These are phyloP conservation scores for Pythium rishiriense DNA, from an alignment of 352 stramenopile species.

Conservation along the genomic window DNA sequence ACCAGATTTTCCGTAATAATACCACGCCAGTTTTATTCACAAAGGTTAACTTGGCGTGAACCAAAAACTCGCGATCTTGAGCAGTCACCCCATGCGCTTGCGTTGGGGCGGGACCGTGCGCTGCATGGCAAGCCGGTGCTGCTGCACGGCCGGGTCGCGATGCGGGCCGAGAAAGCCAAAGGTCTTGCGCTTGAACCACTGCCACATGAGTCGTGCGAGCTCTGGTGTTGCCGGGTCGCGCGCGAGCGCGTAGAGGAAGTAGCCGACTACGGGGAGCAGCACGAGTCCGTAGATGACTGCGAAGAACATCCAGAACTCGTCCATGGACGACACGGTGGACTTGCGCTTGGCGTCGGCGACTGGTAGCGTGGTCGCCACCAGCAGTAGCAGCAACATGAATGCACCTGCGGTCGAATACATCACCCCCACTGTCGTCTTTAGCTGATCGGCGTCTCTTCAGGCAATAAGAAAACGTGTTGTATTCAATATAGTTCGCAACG, in stretches of 20 bases:
- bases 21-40: conserved; percentile 20
- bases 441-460: conserved; percentile 6
- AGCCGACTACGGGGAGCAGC: conserved; percentile 39
- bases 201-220: conserved; percentile 27
- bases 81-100: not conserved
- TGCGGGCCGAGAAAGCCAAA: conserved; percentile 28
- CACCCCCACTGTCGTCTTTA: not conserved
- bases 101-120: too few species aligned
- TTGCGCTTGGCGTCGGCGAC: conserved; percentile 19
- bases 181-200: conserved; percentile 33
- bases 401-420: not conserved
- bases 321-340: conserved; percentile 38
- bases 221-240: conserved; percentile 36
- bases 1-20: not conserved
- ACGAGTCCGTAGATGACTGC: conserved; percentile 36
- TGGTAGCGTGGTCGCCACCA: not conserved
- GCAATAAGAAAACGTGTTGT: not conserved
- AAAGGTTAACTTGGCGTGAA: conserved; percentile 13
- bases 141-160: conserved; percentile 4
- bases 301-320: conserved; percentile 49
- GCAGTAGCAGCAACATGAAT: not conserved
- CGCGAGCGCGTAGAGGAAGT: conserved; percentile 29
- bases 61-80: conserved; percentile 1
- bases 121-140: conserved; percentile 8
- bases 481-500: too few species aligned